Conservation (phyloP, 257 asterid species). For the Capsicum baccatum region DNA sequence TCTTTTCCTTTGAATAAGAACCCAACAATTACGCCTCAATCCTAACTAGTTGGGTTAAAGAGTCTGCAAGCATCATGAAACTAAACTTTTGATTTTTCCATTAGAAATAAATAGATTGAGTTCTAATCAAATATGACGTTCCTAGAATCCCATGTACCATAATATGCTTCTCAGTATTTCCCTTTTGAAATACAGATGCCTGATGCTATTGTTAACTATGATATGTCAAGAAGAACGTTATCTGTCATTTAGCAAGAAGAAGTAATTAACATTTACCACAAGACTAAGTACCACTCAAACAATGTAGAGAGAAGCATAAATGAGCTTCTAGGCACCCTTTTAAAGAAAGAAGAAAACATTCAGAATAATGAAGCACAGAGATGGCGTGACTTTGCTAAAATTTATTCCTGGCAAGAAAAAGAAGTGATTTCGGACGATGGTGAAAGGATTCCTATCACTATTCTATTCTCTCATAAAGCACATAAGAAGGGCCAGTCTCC, state of each 20-base stretch:
- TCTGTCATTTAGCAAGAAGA: slow-evolving; percentile 79
- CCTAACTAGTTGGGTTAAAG: not conserved
- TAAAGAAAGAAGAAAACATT: slow-evolving; percentile 36
- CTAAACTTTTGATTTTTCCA: not conserved
- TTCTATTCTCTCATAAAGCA: slow-evolving; percentile 63
- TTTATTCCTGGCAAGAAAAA: slow-evolving; percentile 65
- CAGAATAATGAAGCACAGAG: slow-evolving; percentile 35
- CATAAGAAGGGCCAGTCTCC: slow-evolving; percentile 70
- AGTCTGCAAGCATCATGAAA: not conserved
- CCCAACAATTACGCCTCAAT: not conserved
- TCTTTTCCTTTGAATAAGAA: not conserved
- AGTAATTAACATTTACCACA: slow-evolving; percentile 44
- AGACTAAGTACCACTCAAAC: not conserved
- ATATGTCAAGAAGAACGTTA: slow-evolving; percentile 63
- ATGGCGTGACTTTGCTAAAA: slow-evolving; percentile 57
- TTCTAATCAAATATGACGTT: not conserved
- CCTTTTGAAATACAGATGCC: slow-evolving; percentile 67
- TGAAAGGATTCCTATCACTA: slow-evolving; percentile 68
- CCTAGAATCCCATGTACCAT: not conserved
- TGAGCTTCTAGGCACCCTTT: slow-evolving; percentile 33
- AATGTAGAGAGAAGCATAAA: slow-evolving; percentile 24
- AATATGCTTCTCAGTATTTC: not conserved
- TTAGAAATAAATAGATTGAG: not conserved
- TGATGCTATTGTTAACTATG: slow-evolving; percentile 85
- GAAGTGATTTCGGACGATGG: slow-evolving; percentile 83